A percentile compares a stretch with the other conserved stretches of the same genome.
phyloP scores from a whole-genome alignment of 768 basidiomycete genomes.

The Macrolepiota fuliginosa region DNA sequence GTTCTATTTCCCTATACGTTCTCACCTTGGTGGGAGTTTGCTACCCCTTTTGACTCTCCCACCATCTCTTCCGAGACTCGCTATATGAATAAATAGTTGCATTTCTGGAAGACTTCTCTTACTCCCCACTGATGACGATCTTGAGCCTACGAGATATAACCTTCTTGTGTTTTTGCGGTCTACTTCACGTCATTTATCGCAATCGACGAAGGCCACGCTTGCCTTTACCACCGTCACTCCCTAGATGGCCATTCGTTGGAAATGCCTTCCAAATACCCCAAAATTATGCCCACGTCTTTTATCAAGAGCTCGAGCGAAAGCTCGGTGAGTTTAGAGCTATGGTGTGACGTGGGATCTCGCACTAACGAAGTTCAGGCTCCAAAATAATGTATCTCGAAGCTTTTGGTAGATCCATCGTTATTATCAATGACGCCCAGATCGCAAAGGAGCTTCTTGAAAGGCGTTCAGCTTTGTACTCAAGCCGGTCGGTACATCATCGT shows the following conservation, averaged over 20 bases:
- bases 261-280: conserved; percentile 10
- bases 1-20: too few relatives aligned
- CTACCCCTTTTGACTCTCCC: too few relatives aligned
- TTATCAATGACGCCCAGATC: conserved; percentile 12
- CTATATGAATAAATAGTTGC: too few relatives aligned
- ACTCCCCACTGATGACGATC: neutral
- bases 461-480: conserved; percentile 13
- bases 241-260: conserved; percentile 11
- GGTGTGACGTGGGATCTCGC: neutral
- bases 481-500: neutral
- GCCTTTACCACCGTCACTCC: conserved; percentile 5
- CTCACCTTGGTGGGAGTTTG: too few relatives aligned
- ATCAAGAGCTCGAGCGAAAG: neutral
- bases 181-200: neutral
- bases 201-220: neutral
- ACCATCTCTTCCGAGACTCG: too few relatives aligned
- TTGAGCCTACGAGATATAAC: neutral
- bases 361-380: neutral
- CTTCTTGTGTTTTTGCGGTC: neutral
- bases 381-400: conserved; percentile 13
- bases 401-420: conserved; percentile 13
- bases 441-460: conserved; percentile 14
- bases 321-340: neutral
- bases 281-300: neutral
- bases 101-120: too few relatives aligned